phyloP scores from a whole-genome alignment of 2,329 filamentous ascomycete genomes.

The Exophiala aquamarina region DNA sequence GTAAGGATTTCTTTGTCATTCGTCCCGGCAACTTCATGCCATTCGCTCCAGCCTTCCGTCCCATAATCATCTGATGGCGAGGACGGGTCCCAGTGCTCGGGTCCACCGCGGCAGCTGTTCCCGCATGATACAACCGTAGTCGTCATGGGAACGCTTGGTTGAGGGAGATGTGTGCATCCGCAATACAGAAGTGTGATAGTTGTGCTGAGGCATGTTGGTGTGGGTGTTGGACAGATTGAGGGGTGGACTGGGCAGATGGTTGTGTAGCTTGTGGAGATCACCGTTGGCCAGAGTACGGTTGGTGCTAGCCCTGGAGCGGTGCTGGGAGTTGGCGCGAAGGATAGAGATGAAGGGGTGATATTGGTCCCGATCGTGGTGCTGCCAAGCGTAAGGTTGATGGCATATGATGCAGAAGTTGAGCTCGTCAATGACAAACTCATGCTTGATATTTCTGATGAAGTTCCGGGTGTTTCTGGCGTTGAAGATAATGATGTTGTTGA shows the following conservation, averaged over 20 bases:
- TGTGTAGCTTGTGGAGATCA: constrained; percentile 23
- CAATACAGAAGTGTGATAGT: constrained; percentile 22
- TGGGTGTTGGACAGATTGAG: constrained; percentile 9
- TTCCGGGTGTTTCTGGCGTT: neutral
- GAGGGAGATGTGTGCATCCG: constrained; percentile 21
- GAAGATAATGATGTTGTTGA: neutral
- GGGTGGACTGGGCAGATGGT: constrained; percentile 17
- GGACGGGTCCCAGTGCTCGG: no score
- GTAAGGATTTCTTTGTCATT: constrained; percentile 5
- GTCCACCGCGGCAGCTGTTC: no score
- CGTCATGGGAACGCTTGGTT: constrained; percentile 21
- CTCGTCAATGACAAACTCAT: neutral
- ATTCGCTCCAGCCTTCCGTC: neutral
- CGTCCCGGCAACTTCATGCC: neutral
- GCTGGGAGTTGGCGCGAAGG: constrained; percentile 1
- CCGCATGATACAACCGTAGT: constrained; percentile 4
- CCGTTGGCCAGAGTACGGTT: constrained; percentile 15
- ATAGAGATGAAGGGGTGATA: neutral
- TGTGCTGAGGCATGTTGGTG: constrained; percentile 15
- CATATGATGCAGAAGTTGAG: neutral
- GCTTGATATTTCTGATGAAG: neutral
- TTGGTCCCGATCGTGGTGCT: neutral
- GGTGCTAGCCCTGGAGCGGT: constrained; percentile 5
- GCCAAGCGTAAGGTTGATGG: neutral
- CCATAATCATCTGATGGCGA: no score